Conservation (phyloP, 148 eudicot genomes). For the Camellia japonica region DNA sequence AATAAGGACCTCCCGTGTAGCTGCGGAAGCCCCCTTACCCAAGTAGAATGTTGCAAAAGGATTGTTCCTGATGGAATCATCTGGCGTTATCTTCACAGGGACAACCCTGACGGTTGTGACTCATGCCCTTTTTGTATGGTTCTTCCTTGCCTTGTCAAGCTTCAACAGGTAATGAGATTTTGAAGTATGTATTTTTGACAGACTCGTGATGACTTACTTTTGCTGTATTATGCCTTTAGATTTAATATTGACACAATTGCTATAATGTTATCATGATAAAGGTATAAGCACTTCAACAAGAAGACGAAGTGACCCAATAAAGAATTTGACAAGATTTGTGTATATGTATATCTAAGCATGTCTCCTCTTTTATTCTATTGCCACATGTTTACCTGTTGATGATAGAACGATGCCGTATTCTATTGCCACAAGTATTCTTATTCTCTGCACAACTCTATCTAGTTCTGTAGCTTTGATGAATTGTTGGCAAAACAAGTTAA, state of each 20-base stretch:
- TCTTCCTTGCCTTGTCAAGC: conserved; percentile 91
- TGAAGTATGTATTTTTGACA: neutral
- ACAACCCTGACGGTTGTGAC: conserved; percentile 86
- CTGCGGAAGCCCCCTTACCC: conserved; percentile 95
- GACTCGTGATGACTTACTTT: neutral
- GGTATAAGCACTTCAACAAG: too few relatives aligned
- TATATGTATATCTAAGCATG: neutral
- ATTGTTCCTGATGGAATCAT: conserved; percentile 75
- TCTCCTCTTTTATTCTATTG: neutral
- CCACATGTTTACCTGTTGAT: neutral
- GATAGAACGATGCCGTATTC: neutral
- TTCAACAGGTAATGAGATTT: conserved; percentile 70
- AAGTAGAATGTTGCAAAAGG: conserved; percentile 84
- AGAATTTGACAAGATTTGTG: too few relatives aligned
- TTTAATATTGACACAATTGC: neutral
- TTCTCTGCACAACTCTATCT: neutral
- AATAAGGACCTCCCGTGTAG: conserved; percentile 91
- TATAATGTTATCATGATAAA: neutral
- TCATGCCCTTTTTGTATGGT: conserved; percentile 90
- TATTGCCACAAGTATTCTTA: neutral
- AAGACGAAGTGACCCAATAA: too few relatives aligned
- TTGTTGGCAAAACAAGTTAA: neutral
- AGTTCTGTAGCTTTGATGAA: neutral
- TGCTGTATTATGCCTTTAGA: neutral
- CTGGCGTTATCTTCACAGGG: conserved; percentile 89